Evolutionary conservation across 768 basidiomycete genomes (phyloP).

Genomic region (Pseudohyphozyma bogoriensis): DNA sequence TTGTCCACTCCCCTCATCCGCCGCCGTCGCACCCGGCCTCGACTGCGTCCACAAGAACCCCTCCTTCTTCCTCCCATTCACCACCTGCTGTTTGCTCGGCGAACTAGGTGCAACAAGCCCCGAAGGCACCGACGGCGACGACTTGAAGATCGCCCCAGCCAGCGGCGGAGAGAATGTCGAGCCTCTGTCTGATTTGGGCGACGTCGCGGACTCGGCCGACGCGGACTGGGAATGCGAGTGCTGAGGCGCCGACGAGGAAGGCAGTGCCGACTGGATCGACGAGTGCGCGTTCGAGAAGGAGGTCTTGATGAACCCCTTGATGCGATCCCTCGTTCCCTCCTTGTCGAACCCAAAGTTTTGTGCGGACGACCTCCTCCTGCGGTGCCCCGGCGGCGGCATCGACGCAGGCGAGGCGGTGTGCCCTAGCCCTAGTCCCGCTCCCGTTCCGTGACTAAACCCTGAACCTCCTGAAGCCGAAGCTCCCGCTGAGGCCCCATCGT

Average conservation of each 20-base stretch:
- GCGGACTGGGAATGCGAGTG: neutral
- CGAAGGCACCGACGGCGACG: too few relatives aligned
- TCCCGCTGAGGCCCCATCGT: conserved; percentile 1
- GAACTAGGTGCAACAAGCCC: neutral
- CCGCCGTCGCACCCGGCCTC: conserved; percentile 15
- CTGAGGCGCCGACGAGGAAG: neutral
- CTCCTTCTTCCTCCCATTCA: conserved; percentile 18
- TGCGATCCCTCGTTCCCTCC: conserved; percentile 13
- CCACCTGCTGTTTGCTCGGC: neutral
- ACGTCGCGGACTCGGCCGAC: too few relatives aligned
- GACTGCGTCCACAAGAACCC: conserved; percentile 27
- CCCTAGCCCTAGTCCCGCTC: neutral
- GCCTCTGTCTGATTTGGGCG: neutral
- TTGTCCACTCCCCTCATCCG: conserved; percentile 17
- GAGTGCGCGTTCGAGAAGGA: conserved; percentile 8
- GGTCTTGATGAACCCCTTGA: conserved; percentile 14
- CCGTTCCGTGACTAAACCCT: neutral
- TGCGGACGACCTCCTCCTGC: neutral
- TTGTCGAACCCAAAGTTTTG: neutral
- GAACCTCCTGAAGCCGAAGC: neutral
- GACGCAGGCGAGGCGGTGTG: neutral
- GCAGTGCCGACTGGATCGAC: neutral
- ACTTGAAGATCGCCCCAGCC: neutral
- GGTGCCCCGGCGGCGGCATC: neutral
- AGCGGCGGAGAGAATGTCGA: neutral